Base-by-base conservation (phyloP, 2,329 filamentous ascomycete species). In the Sporothrix pallida region DNA sequence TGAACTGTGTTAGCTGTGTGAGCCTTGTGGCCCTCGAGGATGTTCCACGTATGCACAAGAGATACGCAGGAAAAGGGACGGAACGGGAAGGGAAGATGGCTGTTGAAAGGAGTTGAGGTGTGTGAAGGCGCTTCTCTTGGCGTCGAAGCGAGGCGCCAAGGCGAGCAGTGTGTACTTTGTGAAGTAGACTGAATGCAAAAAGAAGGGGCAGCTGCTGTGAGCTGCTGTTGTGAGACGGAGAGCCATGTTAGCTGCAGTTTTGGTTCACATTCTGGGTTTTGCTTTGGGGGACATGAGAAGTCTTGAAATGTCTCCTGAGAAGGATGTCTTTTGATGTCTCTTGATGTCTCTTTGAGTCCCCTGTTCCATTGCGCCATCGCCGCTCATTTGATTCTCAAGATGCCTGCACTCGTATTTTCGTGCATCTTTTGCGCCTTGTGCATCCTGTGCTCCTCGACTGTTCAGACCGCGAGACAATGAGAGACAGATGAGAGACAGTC, bases 381-480 rank as follows among this genome's bases (percentile, higher is more conserved):
- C 62, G 62, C 62, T 13, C 62, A 46, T 48, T 26, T 23, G 37
- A 15, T 17, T 7, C 26, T 17, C 26, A 48, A 48, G 3, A 48
- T 48, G 15, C 46, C 15, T 13, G 46, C 15, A 56, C 52, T 26
- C 20, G 52, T 26, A 20, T 26, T 12, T 56, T 20, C 23, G 9
- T 56, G 31, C 31, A 37, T 37, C 31, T 37, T 37, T 7, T 37
- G 31, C 52, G 13, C 13, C 52, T 12, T 56, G 62, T 15, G 31
- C 31, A 37, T 12, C n/a, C 17, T 65, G 62, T 48, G 42, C 62
- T 13, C 62, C n/a, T 48, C n/a, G 42, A 48, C 9, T 65, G 42
- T 65, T 48, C 42, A 65, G 42, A 65, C 42, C 62, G 62, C 42
- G 42, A 65, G 62, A 44, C 60, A 65, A 4, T 37, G 31, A 37